These are phyloP conservation scores for Canavalia gladiata DNA, from an alignment of 306 rosid species.

Conservation along the genomic window DNA sequence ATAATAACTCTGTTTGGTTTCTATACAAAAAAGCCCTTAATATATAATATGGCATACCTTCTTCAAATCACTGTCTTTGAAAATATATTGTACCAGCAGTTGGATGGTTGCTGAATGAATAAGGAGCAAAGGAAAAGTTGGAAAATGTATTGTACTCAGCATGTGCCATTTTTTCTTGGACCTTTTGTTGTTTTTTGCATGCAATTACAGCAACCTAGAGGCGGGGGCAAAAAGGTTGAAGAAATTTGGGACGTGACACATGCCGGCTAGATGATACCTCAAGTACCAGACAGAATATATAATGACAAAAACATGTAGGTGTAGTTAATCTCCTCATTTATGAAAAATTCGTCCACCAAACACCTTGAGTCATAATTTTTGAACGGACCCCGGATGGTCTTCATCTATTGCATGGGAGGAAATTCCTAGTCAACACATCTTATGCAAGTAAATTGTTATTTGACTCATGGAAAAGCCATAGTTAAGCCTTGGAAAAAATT, in stretches of 20 bases:
- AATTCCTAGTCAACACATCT: not conserved
- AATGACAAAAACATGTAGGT: not conserved
- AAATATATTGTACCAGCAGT: conserved; percentile 5
- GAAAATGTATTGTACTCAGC: not conserved
- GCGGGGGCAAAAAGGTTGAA: not conserved
- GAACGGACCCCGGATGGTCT: too few relatives aligned
- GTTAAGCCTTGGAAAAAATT: too few relatives aligned
- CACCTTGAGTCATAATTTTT: too few relatives aligned
- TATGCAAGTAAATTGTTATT: not conserved
- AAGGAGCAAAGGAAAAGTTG: conserved; percentile 24
- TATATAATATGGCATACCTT: not conserved
- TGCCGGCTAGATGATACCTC: not conserved
- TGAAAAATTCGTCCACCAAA: too few relatives aligned
- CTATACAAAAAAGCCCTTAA: not conserved
- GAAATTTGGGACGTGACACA: not conserved
- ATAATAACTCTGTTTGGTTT: too few relatives aligned
- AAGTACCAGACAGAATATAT: not conserved
- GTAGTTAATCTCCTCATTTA: too few relatives aligned
- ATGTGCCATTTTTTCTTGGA: not conserved
- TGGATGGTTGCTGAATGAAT: conserved; percentile 21
- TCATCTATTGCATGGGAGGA: too few relatives aligned
- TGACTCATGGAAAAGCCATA: not conserved
- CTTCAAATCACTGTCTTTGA: not conserved
- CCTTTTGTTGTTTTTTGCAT: not conserved
- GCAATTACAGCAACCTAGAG: not conserved